Evolutionary conservation across 768 basidiomycete species (phyloP), one percentile per base, ranked within the genome.

Genomic region (Boletus fagicola): DNA sequence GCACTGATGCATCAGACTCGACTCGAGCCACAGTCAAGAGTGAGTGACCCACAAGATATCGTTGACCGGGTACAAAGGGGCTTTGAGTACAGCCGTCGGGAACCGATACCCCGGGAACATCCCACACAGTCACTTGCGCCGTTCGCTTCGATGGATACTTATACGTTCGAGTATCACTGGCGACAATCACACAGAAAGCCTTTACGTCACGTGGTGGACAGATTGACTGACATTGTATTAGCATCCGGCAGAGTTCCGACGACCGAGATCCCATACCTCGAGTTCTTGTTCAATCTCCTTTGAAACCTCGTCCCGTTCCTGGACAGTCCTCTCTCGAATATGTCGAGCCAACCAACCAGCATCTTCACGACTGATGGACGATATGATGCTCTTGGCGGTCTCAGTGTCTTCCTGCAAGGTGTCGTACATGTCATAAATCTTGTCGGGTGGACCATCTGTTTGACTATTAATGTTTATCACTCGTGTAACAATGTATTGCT

Each of bases 111-210:
- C 74, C 75, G 4, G 82, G 72, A 3, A 83, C 86, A 64, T 95
- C 91, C 92, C 92, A 94, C 4, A 95, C 80, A 0, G 88, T 94
- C 53, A 98, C 62, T 67, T 91, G 89, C 0, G 86, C 94, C 2
- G 74, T 77, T 49, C 91, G 80, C 57, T 80, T 75, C 9, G 82
- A 75, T 0, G 79, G 77, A 51, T 79, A 75, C 58, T 80, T 78
- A 0, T 66, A 62, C 28, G 83, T 86, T 36, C 77, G 76, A 18
- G 83, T 81, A 66, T 90, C 94, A 61, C 81, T 75, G 16, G 87
- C 79, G 15, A 85, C 75, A 16, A 94, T 66, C 6, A 95, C 83
- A 43, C 92, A 79, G 73, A 96, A 94, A 51, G 78, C 83, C 42
- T 86, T 83, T 13, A 93, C 85, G 24, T 90, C 74, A 7, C 94